Conservation (phyloP, 768 basidiomycete species). For the Tylopilus balloui region DNA sequence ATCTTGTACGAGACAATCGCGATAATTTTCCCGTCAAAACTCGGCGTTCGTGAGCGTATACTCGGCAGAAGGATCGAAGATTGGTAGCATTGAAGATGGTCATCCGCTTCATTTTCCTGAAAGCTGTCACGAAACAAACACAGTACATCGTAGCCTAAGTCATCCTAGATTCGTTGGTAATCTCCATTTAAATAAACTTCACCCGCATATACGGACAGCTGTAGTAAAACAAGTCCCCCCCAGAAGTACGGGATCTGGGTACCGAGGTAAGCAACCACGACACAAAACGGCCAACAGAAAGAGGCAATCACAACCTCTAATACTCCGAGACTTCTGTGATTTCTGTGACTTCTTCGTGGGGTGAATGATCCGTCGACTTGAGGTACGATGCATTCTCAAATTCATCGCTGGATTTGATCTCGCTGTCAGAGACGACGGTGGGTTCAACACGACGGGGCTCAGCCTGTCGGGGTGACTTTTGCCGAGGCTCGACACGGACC, state of each 20-base stretch:
- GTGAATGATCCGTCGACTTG: constrained; percentile 24
- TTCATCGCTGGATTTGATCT: constrained; percentile 27
- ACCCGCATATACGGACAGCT: constrained; percentile 7
- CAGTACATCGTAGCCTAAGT: background rate
- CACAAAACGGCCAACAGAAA: constrained; percentile 2
- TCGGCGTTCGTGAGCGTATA: background rate
- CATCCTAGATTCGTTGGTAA: constrained; percentile 5
- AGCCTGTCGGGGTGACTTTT: constrained; percentile 18
- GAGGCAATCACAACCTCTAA: constrained; percentile 14
- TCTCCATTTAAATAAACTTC: constrained; percentile 20
- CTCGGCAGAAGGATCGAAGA: background rate
- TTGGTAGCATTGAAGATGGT: background rate
- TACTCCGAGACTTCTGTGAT: constrained; percentile 31
- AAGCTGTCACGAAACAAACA: constrained; percentile 2
- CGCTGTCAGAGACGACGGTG: constrained; percentile 30
- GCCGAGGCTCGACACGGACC: constrained; percentile 32
- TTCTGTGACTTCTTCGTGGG: constrained; percentile 22
- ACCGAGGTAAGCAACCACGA: constrained; percentile 8
- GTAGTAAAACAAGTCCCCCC: constrained; percentile 17
- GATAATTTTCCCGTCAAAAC: background rate
- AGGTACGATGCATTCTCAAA: constrained; percentile 24
- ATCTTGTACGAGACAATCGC: background rate
- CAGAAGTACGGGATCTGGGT: constrained; percentile 5
- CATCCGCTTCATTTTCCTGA: background rate
- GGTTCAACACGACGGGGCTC: constrained; percentile 32